Evolutionary conservation across 1,139 yeast species (phyloP).

Genomic region (Yamadazyma membranifaciens): DNA sequence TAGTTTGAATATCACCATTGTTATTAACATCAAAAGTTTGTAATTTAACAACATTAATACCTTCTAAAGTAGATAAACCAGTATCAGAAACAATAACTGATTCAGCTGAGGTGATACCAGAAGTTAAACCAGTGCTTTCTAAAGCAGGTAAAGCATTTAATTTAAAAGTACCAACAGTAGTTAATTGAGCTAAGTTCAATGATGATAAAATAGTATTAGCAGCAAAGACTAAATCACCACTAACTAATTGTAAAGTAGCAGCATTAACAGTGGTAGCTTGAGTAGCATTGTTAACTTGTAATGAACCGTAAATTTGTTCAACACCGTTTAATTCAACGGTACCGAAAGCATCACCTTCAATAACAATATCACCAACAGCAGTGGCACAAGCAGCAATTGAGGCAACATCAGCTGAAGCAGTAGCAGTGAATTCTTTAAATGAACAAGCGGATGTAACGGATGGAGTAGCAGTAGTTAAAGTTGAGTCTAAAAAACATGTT

Average conservation of each 20-base stretch:
- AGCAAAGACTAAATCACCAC: slow-evolving; percentile 64
- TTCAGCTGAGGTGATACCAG: slow-evolving; percentile 75
- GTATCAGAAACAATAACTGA: slow-evolving; percentile 83
- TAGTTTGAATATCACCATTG: slow-evolving; percentile 62
- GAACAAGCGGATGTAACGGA: slow-evolving; percentile 56
- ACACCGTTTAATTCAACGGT: slow-evolving; percentile 56
- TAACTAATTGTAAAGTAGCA: slow-evolving; percentile 70
- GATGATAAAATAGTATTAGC: slow-evolving; percentile 66
- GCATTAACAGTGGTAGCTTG: slow-evolving; percentile 65
- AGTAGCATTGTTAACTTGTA: slow-evolving; percentile 66
- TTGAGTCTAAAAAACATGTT: slow-evolving; percentile 28
- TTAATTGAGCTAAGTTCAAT: slow-evolving; percentile 74
- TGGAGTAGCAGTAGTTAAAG: slow-evolving; percentile 51
- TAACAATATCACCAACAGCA: slow-evolving; percentile 73
- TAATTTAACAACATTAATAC: slow-evolving; percentile 74
- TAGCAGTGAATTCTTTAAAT: slow-evolving; percentile 58
- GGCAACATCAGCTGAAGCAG: slow-evolving; percentile 78
- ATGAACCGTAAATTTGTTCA: slow-evolving; percentile 72
- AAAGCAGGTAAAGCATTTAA: slow-evolving; percentile 87
- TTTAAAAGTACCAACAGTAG: slow-evolving; percentile 75
- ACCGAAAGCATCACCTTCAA: slow-evolving; percentile 59
- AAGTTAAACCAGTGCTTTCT: slow-evolving; percentile 62
- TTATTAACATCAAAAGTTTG: slow-evolving; percentile 85
- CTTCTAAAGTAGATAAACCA: slow-evolving; percentile 70
- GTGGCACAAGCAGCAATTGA: slow-evolving; percentile 71